These are phyloP conservation scores for Lolium perenne DNA, from an alignment of 176 grass and related monocot species.

Conservation along the genomic window DNA sequence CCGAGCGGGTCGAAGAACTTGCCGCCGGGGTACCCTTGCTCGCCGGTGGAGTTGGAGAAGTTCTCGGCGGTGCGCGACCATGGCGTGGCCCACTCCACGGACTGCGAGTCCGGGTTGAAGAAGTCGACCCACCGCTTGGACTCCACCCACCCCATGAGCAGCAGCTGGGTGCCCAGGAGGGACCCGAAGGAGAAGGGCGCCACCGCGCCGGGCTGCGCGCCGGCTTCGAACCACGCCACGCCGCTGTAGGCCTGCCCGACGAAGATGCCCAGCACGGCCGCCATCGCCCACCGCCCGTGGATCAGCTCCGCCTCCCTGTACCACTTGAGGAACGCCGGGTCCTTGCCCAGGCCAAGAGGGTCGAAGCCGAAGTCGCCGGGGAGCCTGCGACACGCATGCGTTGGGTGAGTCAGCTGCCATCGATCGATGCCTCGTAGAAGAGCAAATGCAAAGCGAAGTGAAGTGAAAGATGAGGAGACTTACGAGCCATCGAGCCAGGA, in stretches of 20 bases:
- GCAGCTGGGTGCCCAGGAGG: constrained; percentile 87
- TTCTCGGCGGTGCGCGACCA: constrained; percentile 94
- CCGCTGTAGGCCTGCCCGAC: constrained; percentile 96
- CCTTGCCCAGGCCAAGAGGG: constrained; percentile 91
- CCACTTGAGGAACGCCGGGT: constrained; percentile 98
- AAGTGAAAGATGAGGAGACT: constrained; percentile 13
- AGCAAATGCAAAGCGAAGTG: neutral
- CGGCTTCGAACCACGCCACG: constrained; percentile 94
- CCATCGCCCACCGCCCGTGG: constrained; percentile 98
- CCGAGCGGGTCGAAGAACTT: constrained; percentile 98
- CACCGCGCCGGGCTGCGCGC: constrained; percentile 79
- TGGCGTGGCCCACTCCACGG: constrained; percentile 91
- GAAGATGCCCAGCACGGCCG: constrained; percentile 89
- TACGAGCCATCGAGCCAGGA: constrained; percentile 96
- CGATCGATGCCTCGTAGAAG: neutral
- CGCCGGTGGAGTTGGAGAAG: constrained; percentile 92
- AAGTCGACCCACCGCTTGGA: constrained; percentile 99
- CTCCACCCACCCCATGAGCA: constrained; percentile 99
- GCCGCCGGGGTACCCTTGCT: constrained; percentile 91
- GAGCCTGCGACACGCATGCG: constrained; percentile 46
- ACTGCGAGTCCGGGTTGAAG: constrained; percentile 98
- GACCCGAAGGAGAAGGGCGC: constrained; percentile 97
- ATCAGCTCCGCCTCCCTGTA: constrained; percentile 98
- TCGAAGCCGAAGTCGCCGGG: constrained; percentile 94
- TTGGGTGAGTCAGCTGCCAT: neutral